A percentile compares a stretch with the other conserved stretches of the same genome.
phyloP scores from a whole-genome alignment of 305 asterid species.

The Fraxinus angustifolia region DNA sequence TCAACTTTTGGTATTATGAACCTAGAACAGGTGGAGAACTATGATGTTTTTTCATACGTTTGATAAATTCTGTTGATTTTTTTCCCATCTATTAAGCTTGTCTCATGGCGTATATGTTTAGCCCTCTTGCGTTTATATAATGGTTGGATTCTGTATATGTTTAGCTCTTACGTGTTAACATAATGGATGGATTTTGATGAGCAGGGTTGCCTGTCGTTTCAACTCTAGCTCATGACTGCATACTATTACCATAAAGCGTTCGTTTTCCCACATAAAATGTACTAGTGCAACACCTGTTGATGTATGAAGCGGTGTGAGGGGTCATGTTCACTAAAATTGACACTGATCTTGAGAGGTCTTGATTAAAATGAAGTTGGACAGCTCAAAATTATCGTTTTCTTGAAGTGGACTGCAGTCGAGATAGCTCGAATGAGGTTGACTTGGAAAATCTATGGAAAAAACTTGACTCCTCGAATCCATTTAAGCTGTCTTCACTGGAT shows the following conservation, averaged over 20 bases:
- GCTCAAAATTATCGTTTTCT: background rate
- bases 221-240: background rate
- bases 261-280: background rate
- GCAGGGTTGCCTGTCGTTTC: background rate
- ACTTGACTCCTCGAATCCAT: background rate
- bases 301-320: background rate
- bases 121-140: background rate
- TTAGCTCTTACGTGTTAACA: background rate
- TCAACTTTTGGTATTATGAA: too few species aligned
- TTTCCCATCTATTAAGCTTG: background rate
- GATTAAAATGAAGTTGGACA: background rate
- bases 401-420: background rate
- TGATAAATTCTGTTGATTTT: constrained; percentile 18
- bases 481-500: background rate
- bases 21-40: too few species aligned
- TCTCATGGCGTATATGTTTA: background rate
- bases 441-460: background rate
- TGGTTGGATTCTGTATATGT: background rate
- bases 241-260: background rate
- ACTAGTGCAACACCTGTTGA: background rate
- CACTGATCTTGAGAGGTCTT: background rate
- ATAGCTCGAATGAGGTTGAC: background rate
- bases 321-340: background rate
- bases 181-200: background rate
- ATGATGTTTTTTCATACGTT: background rate